Base-by-base conservation (phyloP, 352 stramenopile species). In the Pythium monospermum region DNA sequence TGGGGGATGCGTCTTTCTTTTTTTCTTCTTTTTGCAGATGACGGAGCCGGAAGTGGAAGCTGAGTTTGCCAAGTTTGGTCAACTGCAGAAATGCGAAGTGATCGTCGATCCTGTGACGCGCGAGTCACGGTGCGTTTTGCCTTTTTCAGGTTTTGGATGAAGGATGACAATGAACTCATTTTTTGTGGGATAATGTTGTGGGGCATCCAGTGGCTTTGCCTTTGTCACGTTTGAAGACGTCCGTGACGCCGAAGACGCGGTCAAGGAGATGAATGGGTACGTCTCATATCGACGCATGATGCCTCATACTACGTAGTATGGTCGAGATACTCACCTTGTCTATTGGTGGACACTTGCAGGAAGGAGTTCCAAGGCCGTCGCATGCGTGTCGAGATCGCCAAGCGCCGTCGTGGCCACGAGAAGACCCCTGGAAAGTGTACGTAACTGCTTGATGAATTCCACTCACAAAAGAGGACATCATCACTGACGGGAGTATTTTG, bases 371-470 rank as follows among this genome's bases (percentile, higher is more conserved):
- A 85, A 45, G 79, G 82, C 22, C 78, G 77, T 43, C 72, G 68
- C 43, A 76, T 93, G 39, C 68, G 79, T 49, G 79, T 93, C 3
- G 82, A 93, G 59, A 77, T 87, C 40, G 80, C 82, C 49, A 93
- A 91, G 71, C 75, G 82, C 40, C 80, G 77, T 31, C 76, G 75
- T 61, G 79, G 79, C 31, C 82, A 93, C 52, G 75, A 87, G 46
- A 89, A 90, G 59, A 91, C 82, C n/a, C 82, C 82, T 12, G 82
- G 82, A 33, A 80, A 87, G 60, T 93, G 79, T 93, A 75, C 53
- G 73, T 74, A 6, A 15, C 11, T 2, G 22, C 51, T 45, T 18
- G 2, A 33, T 30, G 39, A 22, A 19, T 28, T 6, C 5, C 37
- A n/a, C 12, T 23, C 45, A 18, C 13, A 22, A 18, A 3, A 31